Percentiles rank a stretch among this genome's conserved stretches.
Evolutionary conservation across 257 asterid species (phyloP).

Genomic region (Striga asiatica): DNA sequence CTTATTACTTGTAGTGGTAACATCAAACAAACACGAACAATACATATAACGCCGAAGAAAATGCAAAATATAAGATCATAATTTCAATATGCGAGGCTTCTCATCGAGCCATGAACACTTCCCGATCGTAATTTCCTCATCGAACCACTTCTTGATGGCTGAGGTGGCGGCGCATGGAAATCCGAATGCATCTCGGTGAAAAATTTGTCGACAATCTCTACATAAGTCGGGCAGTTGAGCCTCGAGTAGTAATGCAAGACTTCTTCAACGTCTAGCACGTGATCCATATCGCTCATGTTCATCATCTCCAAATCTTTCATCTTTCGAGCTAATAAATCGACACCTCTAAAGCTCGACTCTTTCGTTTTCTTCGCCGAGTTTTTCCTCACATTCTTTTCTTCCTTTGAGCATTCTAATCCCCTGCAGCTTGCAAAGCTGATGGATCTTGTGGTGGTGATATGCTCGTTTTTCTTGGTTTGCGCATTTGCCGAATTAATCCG

Average conservation of each 20-base stretch:
- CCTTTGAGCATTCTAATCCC: slow-evolving; percentile 18
- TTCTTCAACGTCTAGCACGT: slow-evolving; percentile 69
- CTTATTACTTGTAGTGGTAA: too few relatives aligned
- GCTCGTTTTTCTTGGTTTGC: slow-evolving; percentile 21
- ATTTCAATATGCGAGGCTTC: too few relatives aligned
- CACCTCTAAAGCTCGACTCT: slow-evolving; percentile 13
- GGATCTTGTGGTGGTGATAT: slow-evolving; percentile 16
- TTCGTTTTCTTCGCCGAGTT: slow-evolving; percentile 7
- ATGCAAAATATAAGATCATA: too few relatives aligned
- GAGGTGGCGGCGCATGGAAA: slow-evolving; percentile 11
- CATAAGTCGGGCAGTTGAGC: slow-evolving; percentile 50
- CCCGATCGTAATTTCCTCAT: slow-evolving; percentile 31
- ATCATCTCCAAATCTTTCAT: slow-evolving; percentile 70
- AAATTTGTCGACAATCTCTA: slow-evolving; percentile 44
- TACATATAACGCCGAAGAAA: too few relatives aligned
- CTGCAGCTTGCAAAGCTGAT: slow-evolving; percentile 18
- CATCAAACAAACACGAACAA: too few relatives aligned
- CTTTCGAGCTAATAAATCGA: slow-evolving; percentile 31
- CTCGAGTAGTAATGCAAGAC: slow-evolving; percentile 61
- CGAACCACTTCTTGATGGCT: slow-evolving; percentile 32
- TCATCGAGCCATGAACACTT: slow-evolving; percentile 33
- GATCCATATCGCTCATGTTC: slow-evolving; percentile 52
- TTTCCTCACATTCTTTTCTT: slow-evolving; percentile 19
- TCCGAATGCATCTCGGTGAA: slow-evolving; percentile 45
- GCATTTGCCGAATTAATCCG: slow-evolving; percentile 10